These are phyloP conservation scores for Noccaea bulbosa DNA, from an alignment of 345 rosid species.

Conservation along the genomic window DNA sequence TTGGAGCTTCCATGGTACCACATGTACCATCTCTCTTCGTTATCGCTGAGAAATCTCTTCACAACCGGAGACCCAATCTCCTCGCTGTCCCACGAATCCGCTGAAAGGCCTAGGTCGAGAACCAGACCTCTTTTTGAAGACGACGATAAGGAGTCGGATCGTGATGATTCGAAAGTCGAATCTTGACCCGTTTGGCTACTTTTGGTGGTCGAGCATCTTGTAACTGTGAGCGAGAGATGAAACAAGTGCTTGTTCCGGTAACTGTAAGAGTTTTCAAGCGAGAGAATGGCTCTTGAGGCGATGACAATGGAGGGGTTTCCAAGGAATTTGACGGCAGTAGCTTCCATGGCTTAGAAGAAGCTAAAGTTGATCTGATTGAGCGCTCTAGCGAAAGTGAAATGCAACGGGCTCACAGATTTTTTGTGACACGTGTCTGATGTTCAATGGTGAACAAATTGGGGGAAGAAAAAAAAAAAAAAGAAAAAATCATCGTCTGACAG, in stretches of 20 bases:
- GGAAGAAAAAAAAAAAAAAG: not conserved
- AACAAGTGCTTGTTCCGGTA: slow-evolving; percentile 23
- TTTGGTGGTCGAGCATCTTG: slow-evolving; percentile 57
- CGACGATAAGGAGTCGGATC: not conserved
- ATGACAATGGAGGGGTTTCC: slow-evolving; percentile 36
- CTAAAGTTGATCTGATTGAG: slow-evolving; percentile 5
- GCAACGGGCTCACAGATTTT: slow-evolving; percentile 32
- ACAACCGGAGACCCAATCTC: slow-evolving; percentile 87
- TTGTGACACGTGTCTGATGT: slow-evolving; percentile 22
- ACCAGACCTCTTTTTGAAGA: slow-evolving; percentile 56
- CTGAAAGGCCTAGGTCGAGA: slow-evolving; percentile 54
- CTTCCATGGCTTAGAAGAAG: slow-evolving; percentile 37
- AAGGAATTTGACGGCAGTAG: slow-evolving; percentile 45
- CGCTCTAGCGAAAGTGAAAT: slow-evolving; percentile 17
- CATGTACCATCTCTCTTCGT: slow-evolving; percentile 90
- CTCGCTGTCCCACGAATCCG: slow-evolving; percentile 65
- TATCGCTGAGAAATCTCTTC: slow-evolving; percentile 77
- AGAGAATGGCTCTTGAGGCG: slow-evolving; percentile 30
- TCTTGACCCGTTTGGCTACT: slow-evolving; percentile 42
- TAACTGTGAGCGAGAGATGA: slow-evolving; percentile 43
- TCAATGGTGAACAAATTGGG: not conserved
- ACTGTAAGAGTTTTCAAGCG: slow-evolving; percentile 1
- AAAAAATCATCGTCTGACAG: not conserved
- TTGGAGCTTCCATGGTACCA: slow-evolving; percentile 78
- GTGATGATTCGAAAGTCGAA: slow-evolving; percentile 29